A percentile compares a stretch with the other conserved stretches of the same genome.
These are phyloP conservation scores for Amaranthus cruentus DNA, from an alignment of 148 eudicot genomes.

Conservation along the genomic window DNA sequence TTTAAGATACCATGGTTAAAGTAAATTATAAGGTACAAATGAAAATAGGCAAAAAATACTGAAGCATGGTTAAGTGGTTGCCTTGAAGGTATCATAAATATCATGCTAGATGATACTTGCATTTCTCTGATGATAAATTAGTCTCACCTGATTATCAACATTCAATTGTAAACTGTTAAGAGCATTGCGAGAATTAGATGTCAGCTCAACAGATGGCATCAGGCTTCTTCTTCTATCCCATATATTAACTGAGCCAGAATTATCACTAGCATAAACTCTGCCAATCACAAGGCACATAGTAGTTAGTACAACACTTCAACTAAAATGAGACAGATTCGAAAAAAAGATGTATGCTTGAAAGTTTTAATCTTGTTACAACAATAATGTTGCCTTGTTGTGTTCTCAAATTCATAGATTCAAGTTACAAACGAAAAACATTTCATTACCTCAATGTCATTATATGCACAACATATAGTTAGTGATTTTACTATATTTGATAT, in stretches of 20 bases:
- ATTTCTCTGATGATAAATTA: neutral
- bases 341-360: neutral
- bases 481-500: no score
- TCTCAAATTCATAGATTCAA: neutral
- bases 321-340: conserved; percentile 6
- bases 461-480: no score
- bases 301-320: conserved; percentile 13
- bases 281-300: conserved; percentile 10
- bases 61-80: no score
- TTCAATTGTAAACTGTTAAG: conserved; percentile 65
- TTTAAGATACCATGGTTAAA: no score
- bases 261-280: conserved; percentile 85
- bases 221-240: conserved; percentile 84
- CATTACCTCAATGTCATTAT: no score
- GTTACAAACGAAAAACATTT: neutral
- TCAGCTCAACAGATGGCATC: conserved; percentile 67
- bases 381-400: neutral
- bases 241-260: conserved; percentile 53
- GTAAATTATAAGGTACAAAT: no score
- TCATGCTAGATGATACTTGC: no score
- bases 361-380: neutral
- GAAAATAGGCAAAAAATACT: no score
- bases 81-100: no score
- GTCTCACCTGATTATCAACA: conserved; percentile 64
- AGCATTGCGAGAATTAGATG: conserved; percentile 46